These are phyloP conservation scores for Aspergillus heteromorphus DNA, from an alignment of 495 filamentous ascomycete species.

Conservation along the genomic window DNA sequence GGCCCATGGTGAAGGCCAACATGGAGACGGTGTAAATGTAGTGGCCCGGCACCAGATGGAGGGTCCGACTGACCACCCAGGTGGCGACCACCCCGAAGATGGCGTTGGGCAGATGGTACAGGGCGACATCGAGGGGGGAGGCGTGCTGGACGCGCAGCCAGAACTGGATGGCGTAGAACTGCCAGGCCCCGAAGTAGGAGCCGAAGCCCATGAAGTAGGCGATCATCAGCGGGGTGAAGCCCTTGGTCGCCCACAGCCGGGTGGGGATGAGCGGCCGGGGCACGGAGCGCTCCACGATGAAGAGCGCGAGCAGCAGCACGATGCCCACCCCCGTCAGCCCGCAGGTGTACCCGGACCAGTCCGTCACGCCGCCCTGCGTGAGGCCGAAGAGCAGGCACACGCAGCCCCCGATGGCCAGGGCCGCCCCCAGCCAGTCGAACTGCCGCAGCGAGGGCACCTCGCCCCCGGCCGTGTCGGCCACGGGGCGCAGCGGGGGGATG, in stretches of 20 bases:
- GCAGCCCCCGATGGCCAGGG: conserved; percentile 19
- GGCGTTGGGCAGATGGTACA: conserved; percentile 42
- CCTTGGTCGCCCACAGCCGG: conserved; percentile 31
- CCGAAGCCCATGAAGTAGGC: conserved; percentile 48
- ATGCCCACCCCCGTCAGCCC: conserved; percentile 20
- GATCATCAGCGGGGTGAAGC: conserved; percentile 44
- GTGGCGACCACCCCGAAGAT: conserved; percentile 25
- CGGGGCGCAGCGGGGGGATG: conserved; percentile 25
- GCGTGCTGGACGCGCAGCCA: conserved; percentile 41
- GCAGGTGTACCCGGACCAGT: conserved; percentile 28
- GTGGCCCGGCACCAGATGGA: conserved; percentile 43
- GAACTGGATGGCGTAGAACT: conserved; percentile 50
- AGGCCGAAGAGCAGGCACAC: conserved; percentile 30
- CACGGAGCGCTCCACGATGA: conserved; percentile 24
- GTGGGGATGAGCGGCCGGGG: conserved; percentile 26
- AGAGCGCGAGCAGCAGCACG: conserved; percentile 21
- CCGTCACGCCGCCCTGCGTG: conserved; percentile 25
- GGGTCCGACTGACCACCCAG: conserved; percentile 32
- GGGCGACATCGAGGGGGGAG: conserved; percentile 31
- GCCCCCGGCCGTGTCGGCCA: conserved; percentile 20
- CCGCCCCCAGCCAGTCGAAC: conserved; percentile 28
- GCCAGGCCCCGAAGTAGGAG: conserved; percentile 42
- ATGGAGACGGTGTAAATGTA: conserved; percentile 40
- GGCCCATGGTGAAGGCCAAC: conserved; percentile 28
- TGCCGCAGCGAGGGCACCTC: conserved; percentile 25